These are phyloP conservation scores for Protostelium mycophagum DNA, from an alignment of 78 protist genomes.

Conservation along the genomic window DNA sequence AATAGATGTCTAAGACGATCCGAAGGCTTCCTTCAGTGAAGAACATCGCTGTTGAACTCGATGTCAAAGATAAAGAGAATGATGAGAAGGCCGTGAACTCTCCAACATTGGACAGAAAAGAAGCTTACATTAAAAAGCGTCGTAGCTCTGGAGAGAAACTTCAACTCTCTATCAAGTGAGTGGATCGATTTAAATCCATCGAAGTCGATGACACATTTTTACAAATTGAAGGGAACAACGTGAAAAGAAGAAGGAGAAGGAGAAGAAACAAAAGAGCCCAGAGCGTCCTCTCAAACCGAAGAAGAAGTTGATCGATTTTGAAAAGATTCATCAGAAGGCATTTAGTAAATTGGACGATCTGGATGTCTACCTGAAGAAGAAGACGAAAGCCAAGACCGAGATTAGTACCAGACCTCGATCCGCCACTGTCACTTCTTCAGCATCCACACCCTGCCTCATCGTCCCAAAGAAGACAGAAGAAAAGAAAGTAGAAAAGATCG, in stretches of 20 bases:
- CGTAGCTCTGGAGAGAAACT: background rate
- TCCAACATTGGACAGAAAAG: background rate
- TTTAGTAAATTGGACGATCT: background rate
- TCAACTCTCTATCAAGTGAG: background rate
- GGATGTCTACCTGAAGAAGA: background rate
- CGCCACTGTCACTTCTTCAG: too few species aligned
- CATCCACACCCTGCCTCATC: too few species aligned
- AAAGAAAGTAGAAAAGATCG: background rate
- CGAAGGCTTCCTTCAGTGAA: too few species aligned
- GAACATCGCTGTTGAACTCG: too few species aligned
- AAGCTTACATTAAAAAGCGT: background rate
- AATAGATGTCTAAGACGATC: too few species aligned
- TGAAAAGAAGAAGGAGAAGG: background rate
- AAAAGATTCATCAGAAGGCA: background rate
- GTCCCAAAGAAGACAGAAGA: too few species aligned
- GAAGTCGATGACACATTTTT: background rate
- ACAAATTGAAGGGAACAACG: background rate
- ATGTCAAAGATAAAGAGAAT: too few species aligned
- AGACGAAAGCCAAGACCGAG: background rate
- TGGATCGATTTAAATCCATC: background rate
- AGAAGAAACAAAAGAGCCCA: background rate
- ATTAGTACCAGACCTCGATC: too few species aligned
- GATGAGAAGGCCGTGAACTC: too few species aligned
- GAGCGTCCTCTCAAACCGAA: background rate
- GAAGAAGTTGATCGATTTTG: background rate